Conservation (phyloP, 495 filamentous ascomycete genomes). For the Tuber indicum region DNA sequence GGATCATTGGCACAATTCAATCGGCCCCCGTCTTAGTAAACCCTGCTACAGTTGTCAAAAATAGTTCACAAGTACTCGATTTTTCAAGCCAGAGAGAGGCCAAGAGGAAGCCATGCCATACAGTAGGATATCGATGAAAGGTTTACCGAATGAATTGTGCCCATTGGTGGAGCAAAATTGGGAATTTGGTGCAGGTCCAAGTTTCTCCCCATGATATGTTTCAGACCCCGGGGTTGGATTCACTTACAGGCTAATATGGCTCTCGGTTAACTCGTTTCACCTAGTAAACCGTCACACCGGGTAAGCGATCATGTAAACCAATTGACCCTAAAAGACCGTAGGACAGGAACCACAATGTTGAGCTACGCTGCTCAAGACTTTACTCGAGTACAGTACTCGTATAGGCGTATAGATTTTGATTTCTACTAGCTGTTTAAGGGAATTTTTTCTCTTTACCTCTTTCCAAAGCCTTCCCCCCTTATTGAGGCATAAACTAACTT, state of each 20-base stretch:
- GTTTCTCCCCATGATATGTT: background rate
- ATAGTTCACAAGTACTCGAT: background rate
- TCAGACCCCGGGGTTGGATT: background rate
- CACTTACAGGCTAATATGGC: background rate
- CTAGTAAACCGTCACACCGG: background rate
- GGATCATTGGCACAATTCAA: background rate
- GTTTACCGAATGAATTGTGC: background rate
- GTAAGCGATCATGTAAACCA: background rate
- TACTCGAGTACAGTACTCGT: background rate
- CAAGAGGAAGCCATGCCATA: background rate
- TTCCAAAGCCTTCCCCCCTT: background rate
- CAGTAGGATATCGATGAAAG: background rate
- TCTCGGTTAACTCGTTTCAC: background rate
- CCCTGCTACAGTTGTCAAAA: background rate
- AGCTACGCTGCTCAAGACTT: background rate
- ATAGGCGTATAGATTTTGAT: background rate
- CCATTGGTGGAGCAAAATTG: background rate
- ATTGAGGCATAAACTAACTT: background rate
- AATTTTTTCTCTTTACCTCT: background rate
- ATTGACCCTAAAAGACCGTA: background rate
- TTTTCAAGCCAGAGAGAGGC: background rate
- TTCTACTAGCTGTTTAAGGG: background rate
- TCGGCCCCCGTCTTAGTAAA: background rate
- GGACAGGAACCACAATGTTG: background rate
- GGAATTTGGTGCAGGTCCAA: background rate